Evolutionary conservation across 2,329 filamentous ascomycete genomes (phyloP), one percentile per base, ranked within the genome.

Genomic region (Ophiosphaerella korrae): DNA sequence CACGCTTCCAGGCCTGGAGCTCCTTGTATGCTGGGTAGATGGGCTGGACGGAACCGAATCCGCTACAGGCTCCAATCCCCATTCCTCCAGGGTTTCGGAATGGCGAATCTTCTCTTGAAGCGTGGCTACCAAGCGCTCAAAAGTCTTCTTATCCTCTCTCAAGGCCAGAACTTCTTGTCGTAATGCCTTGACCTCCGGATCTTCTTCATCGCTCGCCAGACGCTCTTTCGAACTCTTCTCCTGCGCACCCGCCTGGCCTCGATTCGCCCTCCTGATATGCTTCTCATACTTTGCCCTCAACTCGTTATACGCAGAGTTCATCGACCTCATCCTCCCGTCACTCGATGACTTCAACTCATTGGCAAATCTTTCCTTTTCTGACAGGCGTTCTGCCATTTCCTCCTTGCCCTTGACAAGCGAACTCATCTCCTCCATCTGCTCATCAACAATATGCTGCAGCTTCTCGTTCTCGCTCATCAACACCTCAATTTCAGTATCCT

Each of bases 101-200:
- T 68, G 60, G 14, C 50, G 54, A 4, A 66, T 61, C 52, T 70
- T 71, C 35, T 70, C 62, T 39, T 71, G 58, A 1, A 74, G 57
- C 6, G 56, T 66, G 7, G 57, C 52, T 4, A 74, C 64, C 26
- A 74, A 53, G 3, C 55, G 50, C 44, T 68, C 62, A 11, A 74
- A 72, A 0, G 62, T 54, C 13, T 58, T 61, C 48, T 74, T 74
- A 33, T 63, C 66, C 38, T 71, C 64, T 12, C 58, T 53, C 14
- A 74, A 45, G 2, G 57, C 47, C 2, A 49, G 48, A 8, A 74
- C 53, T 45, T 74, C 71, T 14, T 57, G 47, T 53, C 72, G 67
- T 3, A 74, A 45, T 2, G 60, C 60, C 11, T 60, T 52, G 14
- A 70, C 61, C 1, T 63, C 64, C 1, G 51, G 43, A 2, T 57